Percentiles rank a stretch among this genome's conserved stretches.
phyloP scores from a whole-genome alignment of 2,329 filamentous ascomycete genomes.

The Cercospora sp. region DNA sequence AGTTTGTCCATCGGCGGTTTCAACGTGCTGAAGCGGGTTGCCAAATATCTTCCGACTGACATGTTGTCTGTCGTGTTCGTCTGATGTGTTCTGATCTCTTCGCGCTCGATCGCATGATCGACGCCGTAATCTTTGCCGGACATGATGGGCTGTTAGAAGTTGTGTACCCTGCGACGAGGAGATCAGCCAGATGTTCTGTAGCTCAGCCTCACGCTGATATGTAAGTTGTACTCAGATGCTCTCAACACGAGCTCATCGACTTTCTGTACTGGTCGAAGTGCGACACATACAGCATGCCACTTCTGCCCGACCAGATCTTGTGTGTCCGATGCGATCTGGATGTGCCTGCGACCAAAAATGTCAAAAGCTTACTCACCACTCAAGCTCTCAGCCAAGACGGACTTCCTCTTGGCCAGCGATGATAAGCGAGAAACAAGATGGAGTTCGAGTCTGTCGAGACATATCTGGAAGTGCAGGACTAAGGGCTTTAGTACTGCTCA shows the following conservation, averaged over 20 bases:
- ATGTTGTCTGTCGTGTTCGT: slow-evolving; percentile 34
- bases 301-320: not conserved
- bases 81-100: slow-evolving; percentile 14
- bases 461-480: slow-evolving; percentile 1
- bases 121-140: slow-evolving; percentile 20
- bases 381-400: slow-evolving; percentile 16
- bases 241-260: not conserved
- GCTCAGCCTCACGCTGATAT: not conserved
- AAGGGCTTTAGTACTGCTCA: slow-evolving; percentile 9
- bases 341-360: not conserved
- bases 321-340: not conserved
- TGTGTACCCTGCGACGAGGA: not conserved
- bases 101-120: slow-evolving; percentile 24
- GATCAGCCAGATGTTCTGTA: not conserved
- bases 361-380: slow-evolving; percentile 21
- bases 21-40: slow-evolving; percentile 56
- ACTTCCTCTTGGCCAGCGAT: slow-evolving; percentile 2
- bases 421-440: not conserved
- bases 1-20: slow-evolving; percentile 58
- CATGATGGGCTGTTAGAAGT: slow-evolving; percentile 12
- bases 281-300: not conserved
- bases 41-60: slow-evolving; percentile 51
- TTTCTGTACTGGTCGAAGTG: not conserved
- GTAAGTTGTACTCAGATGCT: not conserved
- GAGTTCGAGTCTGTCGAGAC: not conserved